Conservation (phyloP, 2,329 filamentous ascomycete genomes). For the Colletotrichum musae region DNA sequence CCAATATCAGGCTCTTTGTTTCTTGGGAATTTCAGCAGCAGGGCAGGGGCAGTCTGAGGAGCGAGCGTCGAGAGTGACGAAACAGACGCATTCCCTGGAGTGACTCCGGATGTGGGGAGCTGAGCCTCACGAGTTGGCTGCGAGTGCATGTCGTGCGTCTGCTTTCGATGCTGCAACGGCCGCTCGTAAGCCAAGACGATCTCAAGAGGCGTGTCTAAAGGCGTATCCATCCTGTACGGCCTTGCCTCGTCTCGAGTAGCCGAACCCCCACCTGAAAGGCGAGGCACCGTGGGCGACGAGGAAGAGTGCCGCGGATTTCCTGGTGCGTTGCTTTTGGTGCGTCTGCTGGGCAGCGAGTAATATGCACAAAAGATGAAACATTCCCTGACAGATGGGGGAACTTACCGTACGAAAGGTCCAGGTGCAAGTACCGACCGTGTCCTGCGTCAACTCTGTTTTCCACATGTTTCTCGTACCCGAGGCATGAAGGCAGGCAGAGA, state of each 20-base stretch:
- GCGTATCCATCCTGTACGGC: too few species aligned
- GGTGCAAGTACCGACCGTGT: constrained; percentile 6
- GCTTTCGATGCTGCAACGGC: constrained; percentile 10
- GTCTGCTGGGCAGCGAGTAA: constrained; percentile 10
- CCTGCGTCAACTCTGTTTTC: constrained; percentile 3
- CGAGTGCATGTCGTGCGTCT: not conserved
- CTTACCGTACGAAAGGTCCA: constrained; percentile 8
- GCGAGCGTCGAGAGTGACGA: not conserved
- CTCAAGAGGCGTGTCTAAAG: too few species aligned
- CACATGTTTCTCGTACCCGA: constrained; percentile 14
- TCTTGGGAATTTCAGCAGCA: not conserved
- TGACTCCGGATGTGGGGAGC: not conserved
- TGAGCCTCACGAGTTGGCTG: not conserved
- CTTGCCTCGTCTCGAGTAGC: too few species aligned
- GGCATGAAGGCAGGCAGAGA: constrained; percentile 6
- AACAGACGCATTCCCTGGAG: constrained; percentile 7
- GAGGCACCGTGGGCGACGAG: too few species aligned
- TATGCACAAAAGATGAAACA: constrained; percentile 25
- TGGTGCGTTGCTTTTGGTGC: not conserved
- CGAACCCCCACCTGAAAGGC: too few species aligned
- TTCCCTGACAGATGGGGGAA: constrained; percentile 32
- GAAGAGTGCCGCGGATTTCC: too few species aligned
- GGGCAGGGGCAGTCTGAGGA: not conserved
- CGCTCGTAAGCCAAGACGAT: not conserved
- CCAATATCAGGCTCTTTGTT: constrained; percentile 1